Evolutionary conservation across 2,329 filamentous ascomycete genomes (phyloP).

Genomic region (Xylariaceae sp.): DNA sequence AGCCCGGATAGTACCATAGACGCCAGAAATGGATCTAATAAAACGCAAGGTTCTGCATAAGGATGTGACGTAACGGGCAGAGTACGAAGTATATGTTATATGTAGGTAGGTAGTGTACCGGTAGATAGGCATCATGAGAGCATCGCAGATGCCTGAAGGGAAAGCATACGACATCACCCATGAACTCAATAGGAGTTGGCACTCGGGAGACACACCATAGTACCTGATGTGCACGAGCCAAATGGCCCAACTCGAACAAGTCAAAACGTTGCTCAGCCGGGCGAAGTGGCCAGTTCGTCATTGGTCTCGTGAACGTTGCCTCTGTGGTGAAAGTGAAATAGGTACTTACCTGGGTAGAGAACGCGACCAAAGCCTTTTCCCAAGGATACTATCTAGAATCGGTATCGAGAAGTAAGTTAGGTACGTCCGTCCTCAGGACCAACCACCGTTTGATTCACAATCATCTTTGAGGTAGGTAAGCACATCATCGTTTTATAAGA

Average conservation of each 20-base stretch:
- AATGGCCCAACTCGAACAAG: neutral
- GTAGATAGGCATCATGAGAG: neutral
- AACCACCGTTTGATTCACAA: neutral
- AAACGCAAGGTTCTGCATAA: neutral
- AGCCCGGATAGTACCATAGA: neutral
- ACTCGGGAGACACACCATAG: conserved; percentile 6
- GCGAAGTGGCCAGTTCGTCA: conserved; percentile 2
- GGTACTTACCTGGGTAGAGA: no score
- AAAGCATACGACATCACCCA: neutral
- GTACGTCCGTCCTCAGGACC: neutral
- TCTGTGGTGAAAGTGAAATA: neutral
- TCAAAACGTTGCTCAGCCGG: conserved; percentile 6
- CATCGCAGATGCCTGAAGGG: neutral
- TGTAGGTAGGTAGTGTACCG: neutral
- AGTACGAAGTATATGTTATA: neutral
- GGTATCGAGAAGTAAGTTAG: no score
- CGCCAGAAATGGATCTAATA: conserved; percentile 1
- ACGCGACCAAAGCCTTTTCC: neutral
- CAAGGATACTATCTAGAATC: neutral
- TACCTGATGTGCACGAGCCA: conserved; percentile 6
- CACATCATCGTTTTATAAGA: neutral
- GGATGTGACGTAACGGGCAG: neutral
- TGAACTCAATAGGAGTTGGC: neutral
- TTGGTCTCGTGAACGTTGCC: conserved; percentile 4
- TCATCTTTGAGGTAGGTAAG: neutral